Evolutionary conservation across 2,329 filamentous ascomycete genomes (phyloP), one percentile per base, ranked within the genome.

Genomic region (Coleophoma crateriformis): DNA sequence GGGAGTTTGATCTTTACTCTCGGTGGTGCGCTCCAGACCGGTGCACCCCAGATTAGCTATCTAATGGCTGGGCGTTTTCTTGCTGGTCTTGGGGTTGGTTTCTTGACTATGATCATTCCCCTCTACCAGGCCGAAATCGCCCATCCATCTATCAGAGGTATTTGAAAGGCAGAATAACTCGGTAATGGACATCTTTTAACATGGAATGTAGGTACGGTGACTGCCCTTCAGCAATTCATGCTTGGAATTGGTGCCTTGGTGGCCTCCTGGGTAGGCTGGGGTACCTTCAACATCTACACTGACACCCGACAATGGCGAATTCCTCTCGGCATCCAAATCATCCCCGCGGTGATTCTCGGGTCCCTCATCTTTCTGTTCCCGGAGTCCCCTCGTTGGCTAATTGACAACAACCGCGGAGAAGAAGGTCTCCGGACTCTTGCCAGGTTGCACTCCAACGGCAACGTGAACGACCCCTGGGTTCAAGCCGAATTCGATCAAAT

Each of bases 51-150:
- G 11, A 67, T 79, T 19, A 59, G 69, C 3, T 90, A 83, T 61
- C 74, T 92, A 17, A 89, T 87, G 61, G 74, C 82, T 38, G 88
- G 88, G 13, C 77, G 88, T 34, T 78, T 78, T 55, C 72, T 91
- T 46, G 84, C 86, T 27, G 87, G 87, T 47, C 64, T 85, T 15
- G 84, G 79, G n/a, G 76, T 80, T 47, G 70, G 74, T 35, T 67
- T 72, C 49, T 55, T 72, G 48, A 63, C 64, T 33, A 71, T 69
- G 67, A 67, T 68, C 33, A 68, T 72, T 54, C 68, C 87, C 2
- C 67, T 91, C 0, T 92, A 90, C 49, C 88, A 91, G 63, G 87
- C 85, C 19, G 88, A 94, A 61, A 76, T 92, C 20, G 83, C 85
- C 3, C 88, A 92, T 64, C 88, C 88, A 1, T 78, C 77, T 50